Percentiles rank a stretch among this genome's conserved stretches.
phyloP scores from a whole-genome alignment of 2,329 filamentous ascomycete genomes.

The Helicocarpus griseus region DNA sequence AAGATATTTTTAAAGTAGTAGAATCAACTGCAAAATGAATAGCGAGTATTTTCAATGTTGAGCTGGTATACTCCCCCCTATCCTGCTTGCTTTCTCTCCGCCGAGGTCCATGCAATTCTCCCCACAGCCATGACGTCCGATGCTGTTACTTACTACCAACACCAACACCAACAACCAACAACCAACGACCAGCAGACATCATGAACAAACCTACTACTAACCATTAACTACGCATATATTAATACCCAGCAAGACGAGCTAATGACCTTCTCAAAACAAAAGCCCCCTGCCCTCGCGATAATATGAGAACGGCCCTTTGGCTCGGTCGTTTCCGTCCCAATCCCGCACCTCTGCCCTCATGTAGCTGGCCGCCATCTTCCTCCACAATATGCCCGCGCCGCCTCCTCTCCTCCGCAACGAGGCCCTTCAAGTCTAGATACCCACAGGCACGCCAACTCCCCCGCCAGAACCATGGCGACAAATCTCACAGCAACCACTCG shows the following conservation, averaged over 20 bases:
- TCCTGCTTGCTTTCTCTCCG: no score
- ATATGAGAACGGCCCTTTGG: constrained; percentile 42
- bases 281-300: constrained; percentile 16
- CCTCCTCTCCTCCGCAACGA: constrained; percentile 8
- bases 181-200: no score
- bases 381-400: neutral
- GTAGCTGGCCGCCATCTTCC: neutral
- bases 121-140: no score
- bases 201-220: no score
- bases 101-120: no score
- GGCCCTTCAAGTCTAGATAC: neutral
- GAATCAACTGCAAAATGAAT: no score
- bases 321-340: constrained; percentile 42
- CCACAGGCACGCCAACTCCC: constrained; percentile 8
- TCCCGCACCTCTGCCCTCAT: constrained; percentile 27
- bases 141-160: no score
- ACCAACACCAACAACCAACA: no score
- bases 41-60: no score
- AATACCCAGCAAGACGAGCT: neutral
- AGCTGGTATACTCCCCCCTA: no score
- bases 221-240: neutral
- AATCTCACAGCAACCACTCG: constrained; percentile 18
- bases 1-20: no score
- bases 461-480: constrained; percentile 16
- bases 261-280: neutral